These are phyloP conservation scores for Trametes coccinea DNA, from an alignment of 768 basidiomycete genomes.

Conservation along the genomic window DNA sequence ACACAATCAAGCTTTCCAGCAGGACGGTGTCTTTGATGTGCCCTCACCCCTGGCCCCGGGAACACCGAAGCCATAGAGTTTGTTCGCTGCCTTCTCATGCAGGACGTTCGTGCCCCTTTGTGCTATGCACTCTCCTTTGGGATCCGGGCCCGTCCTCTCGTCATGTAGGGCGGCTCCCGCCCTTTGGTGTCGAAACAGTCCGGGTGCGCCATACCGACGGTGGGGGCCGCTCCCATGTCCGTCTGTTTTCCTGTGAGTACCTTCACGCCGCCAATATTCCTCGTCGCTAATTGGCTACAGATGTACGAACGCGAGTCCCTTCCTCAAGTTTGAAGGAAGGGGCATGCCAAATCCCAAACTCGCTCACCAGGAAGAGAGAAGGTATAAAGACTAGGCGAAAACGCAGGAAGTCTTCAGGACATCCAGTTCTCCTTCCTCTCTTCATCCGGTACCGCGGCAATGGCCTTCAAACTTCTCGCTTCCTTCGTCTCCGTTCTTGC, in stretches of 20 bases:
- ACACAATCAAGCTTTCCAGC: neutral
- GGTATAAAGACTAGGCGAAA: constrained; percentile 10
- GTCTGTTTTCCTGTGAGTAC: neutral
- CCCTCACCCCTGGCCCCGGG: neutral
- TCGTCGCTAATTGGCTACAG: neutral
- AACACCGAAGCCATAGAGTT: neutral
- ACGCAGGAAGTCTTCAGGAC: constrained; percentile 5
- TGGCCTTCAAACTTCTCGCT: constrained; percentile 14
- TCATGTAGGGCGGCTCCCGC: constrained; percentile 8
- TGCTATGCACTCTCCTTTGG: neutral
- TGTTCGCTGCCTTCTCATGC: constrained; percentile 7
- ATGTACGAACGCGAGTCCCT: neutral
- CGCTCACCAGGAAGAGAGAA: neutral
- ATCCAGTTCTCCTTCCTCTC: constrained; percentile 8
- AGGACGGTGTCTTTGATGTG: neutral
- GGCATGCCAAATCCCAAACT: neutral
- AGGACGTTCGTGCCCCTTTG: neutral
- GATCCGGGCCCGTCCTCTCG: constrained; percentile 6
- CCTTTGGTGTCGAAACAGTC: neutral
- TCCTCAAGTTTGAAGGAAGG: neutral
- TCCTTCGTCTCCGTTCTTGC: constrained; percentile 12
- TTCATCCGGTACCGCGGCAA: constrained; percentile 2
- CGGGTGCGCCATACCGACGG: neutral
- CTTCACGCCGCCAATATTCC: constrained; percentile 2
- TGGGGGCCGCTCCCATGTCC: constrained; percentile 9